Percentiles rank a stretch among this genome's conserved stretches.
These are phyloP conservation scores for Pseudocercospora musae DNA, from an alignment of 2,329 filamentous ascomycete species.

Conservation along the genomic window DNA sequence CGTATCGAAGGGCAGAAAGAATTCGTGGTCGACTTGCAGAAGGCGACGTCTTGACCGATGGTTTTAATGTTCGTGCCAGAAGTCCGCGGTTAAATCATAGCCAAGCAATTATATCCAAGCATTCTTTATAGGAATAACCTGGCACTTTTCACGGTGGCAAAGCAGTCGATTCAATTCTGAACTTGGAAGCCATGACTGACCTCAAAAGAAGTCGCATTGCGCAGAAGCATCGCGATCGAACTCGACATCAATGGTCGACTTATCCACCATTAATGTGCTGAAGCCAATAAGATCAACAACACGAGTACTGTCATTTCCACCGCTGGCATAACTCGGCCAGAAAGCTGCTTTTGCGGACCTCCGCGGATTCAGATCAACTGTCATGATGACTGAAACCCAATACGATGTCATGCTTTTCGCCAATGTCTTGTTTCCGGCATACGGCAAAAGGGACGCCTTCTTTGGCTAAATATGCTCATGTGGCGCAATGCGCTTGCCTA, in stretches of 20 bases:
- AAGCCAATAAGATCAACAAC: slow-evolving; percentile 21
- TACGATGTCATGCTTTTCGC: slow-evolving; percentile 19
- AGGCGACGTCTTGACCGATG: background rate
- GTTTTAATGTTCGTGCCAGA: no score
- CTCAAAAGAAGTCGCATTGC: slow-evolving; percentile 25
- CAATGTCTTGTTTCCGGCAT: slow-evolving; percentile 19
- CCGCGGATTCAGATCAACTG: slow-evolving; percentile 17
- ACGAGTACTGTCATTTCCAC: slow-evolving; percentile 6
- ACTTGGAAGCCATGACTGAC: background rate
- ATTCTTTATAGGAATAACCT: no score
- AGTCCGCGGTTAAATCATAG: no score
- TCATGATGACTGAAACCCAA: slow-evolving; percentile 19
- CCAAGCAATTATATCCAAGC: no score
- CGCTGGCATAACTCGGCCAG: slow-evolving; percentile 19
- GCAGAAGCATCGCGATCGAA: slow-evolving; percentile 19
- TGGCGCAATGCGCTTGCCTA: slow-evolving; percentile 19
- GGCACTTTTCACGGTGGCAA: no score
- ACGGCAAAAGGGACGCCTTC: slow-evolving; percentile 9
- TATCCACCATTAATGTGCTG: slow-evolving; percentile 17
- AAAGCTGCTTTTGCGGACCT: slow-evolving; percentile 13
- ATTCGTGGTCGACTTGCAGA: background rate
- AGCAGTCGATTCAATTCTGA: background rate
- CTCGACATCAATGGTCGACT: slow-evolving; percentile 11
- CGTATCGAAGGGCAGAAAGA: background rate
- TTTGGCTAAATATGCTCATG: background rate